Conservation (phyloP, 441 rosid species). For the Adansonia rubrostipa region DNA sequence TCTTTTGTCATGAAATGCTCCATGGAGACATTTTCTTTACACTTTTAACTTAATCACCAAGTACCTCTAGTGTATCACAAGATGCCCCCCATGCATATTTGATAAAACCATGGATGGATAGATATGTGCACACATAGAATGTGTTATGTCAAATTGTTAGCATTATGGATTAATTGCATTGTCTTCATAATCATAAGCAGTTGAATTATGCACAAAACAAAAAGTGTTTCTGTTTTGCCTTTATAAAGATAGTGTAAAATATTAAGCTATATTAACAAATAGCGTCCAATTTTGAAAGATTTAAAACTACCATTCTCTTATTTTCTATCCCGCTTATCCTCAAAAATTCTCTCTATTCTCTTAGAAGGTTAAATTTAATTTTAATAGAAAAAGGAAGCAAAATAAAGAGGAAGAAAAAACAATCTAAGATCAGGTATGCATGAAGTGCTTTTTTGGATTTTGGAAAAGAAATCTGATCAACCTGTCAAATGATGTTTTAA, state of each 20-base stretch:
- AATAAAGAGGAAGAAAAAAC: background rate
- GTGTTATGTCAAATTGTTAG: background rate
- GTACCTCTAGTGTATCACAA: background rate
- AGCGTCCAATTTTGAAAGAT: background rate
- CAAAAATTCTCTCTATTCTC: background rate
- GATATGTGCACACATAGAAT: background rate
- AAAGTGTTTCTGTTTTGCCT: background rate
- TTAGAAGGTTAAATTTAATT: background rate
- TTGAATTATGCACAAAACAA: background rate
- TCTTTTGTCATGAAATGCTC: background rate
- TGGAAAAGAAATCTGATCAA: background rate
- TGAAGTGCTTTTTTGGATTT: background rate
- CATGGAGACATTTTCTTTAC: background rate
- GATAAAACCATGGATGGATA: background rate
- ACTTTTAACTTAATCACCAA: background rate
- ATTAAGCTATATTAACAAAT: background rate
- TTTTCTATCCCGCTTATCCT: background rate
- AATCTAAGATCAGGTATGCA: background rate
- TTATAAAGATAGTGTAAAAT: background rate
- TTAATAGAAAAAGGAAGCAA: background rate
- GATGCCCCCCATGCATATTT: background rate
- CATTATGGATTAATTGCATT: background rate
- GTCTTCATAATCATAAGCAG: background rate
- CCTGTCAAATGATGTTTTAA: background rate
- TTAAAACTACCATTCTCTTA: background rate